Percentiles rank a stretch among this genome's conserved stretches.
phyloP scores from a whole-genome alignment of 1,284 basidiomycete genomes.

The Melampsora larici-populina region DNA sequence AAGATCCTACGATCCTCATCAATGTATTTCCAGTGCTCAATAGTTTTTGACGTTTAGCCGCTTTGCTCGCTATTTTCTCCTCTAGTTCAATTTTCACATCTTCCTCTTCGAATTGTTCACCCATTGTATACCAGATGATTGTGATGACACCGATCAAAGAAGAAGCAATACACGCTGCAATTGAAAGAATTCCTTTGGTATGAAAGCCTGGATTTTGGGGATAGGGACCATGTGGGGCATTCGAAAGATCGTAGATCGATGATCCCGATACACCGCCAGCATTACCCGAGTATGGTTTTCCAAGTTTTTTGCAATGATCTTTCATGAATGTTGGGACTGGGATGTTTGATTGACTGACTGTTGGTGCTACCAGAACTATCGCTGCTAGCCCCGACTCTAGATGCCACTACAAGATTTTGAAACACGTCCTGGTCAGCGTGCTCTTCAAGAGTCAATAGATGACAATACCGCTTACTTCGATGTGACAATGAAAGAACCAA shows the following conservation, averaged over 20 bases:
- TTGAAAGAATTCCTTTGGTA: slow-evolving; percentile 63
- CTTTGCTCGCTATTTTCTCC: slow-evolving; percentile 42
- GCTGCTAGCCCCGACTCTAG: slow-evolving; percentile 69
- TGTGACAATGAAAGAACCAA: slow-evolving; percentile 50
- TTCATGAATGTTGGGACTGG: slow-evolving; percentile 43
- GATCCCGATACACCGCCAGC: slow-evolving; percentile 25
- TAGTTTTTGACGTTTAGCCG: neutral
- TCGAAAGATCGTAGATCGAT: slow-evolving; percentile 24
- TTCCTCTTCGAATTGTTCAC: slow-evolving; percentile 50
- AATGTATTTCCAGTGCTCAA: neutral
- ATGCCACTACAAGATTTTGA: slow-evolving; percentile 59
- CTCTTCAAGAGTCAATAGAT: neutral
- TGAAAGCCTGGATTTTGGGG: slow-evolving; percentile 28
- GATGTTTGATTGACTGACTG: slow-evolving; percentile 47
- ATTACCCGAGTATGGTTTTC: slow-evolving; percentile 18
- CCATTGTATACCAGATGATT: slow-evolving; percentile 71
- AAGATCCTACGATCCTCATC: neutral
- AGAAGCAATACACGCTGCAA: slow-evolving; percentile 77
- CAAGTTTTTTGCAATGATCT: slow-evolving; percentile 18
- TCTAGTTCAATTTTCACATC: slow-evolving; percentile 49
- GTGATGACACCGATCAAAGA: slow-evolving; percentile 74
- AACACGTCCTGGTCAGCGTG: neutral
- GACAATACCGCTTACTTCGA: slow-evolving; percentile 16
- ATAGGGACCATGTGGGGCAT: slow-evolving; percentile 28
- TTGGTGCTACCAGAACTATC: slow-evolving; percentile 72